phyloP scores from a whole-genome alignment of 2,329 filamentous ascomycete species.

The Blastomyces emzantsi region DNA sequence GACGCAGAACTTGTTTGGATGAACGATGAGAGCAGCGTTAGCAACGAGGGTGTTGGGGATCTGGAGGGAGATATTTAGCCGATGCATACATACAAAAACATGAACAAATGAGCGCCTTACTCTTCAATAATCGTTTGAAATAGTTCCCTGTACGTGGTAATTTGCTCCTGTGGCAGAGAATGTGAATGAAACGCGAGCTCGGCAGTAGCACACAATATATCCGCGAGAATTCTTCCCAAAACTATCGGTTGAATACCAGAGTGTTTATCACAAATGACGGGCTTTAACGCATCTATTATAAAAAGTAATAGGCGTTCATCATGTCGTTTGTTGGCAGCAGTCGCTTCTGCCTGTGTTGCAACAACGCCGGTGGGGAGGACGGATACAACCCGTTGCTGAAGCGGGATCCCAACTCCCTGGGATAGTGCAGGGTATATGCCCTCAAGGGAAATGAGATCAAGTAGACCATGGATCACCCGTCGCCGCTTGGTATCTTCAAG shows the following conservation, averaged over 20 bases:
- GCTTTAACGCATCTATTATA: conserved; percentile 24
- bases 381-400: conserved; percentile 37
- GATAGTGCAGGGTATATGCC: conserved; percentile 39
- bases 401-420: conserved; percentile 35
- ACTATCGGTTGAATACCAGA: conserved; percentile 34
- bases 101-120: conserved; percentile 20
- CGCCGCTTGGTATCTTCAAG: conserved; percentile 37
- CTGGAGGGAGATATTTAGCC: conserved; percentile 17
- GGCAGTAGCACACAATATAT: conserved; percentile 32
- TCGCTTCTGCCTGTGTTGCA: conserved; percentile 25
- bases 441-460: conserved; percentile 38
- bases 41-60: conserved; percentile 28
- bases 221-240: conserved; percentile 32
- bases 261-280: conserved; percentile 26
- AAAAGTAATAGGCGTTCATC: conserved; percentile 25
- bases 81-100: not conserved
- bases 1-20: conserved; percentile 28
- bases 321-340: conserved; percentile 17
- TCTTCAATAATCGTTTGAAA: conserved; percentile 28
- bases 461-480: conserved; percentile 31
- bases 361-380: conserved; percentile 36
- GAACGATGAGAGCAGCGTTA: conserved; percentile 32
- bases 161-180: conserved; percentile 15
- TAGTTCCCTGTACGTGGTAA: conserved; percentile 17
- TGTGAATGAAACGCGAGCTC: conserved; percentile 34